Evolutionary conservation across 305 asterid species (phyloP), one percentile per base, ranked within the genome.

Genomic region (Fraxinus ornus): DNA sequence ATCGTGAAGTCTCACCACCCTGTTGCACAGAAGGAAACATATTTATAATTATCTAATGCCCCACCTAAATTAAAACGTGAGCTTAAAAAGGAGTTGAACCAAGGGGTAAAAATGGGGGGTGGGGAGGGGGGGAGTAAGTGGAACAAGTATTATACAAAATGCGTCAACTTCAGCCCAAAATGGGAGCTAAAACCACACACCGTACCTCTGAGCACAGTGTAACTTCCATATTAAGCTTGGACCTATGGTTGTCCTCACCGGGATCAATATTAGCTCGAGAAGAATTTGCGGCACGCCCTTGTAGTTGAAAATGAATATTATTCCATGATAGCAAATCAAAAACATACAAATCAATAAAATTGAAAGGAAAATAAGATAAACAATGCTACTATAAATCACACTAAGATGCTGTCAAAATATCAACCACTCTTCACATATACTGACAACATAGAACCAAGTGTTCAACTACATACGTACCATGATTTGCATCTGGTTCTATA

Each of bases 191-290:
- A 84, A 79, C 52, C 19, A 79, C 26, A 37, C 83, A 86, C 41
- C 85, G 39, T 86, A 93, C 99, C 97, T 90, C 97, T 60, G 93
- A 82, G 66, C 88, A 36, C 4, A 82, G 80, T 75, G 84, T 33
- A 79, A 87, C 91, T 79, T 87, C 90, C 72, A 74, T 80, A 81
- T 55, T 88, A 87, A 90, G 79, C 83, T 88, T 93, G 83, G 83
- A 85, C 78, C 86, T 90, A 39, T 80, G 86, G 75, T 73, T 87
- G 82, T 85, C 94, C 81, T 89, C 90, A 17, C 78, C 37, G 72
- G 83, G 88, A 79, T 91, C 90, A 80, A 88, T 90, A 88, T 78
- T 81, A 77, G 89, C 89, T 57, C 88, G 89, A 2, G 86, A 83
- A 35, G 89, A 83, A 85, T 85, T 86, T 74, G 83, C 83, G 73